Evolutionary conservation across 306 rosid genomes (phyloP).

Genomic region (Myrica gale): DNA sequence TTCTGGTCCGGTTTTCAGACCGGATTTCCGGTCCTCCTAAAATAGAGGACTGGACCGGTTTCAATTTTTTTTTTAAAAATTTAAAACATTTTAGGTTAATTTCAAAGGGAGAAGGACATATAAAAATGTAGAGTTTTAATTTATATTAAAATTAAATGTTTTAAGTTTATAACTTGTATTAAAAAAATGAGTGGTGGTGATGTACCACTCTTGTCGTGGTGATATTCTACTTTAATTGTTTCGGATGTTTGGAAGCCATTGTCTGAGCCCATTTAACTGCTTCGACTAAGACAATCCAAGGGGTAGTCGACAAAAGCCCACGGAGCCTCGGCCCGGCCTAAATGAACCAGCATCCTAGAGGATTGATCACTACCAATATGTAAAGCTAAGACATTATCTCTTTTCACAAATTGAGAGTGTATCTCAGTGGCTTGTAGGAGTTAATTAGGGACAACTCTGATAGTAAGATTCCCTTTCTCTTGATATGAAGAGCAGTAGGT

Average conservation of each 20-base stretch:
- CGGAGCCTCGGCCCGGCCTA: background rate
- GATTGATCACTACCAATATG: too few species aligned
- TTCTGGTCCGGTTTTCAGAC: too few species aligned
- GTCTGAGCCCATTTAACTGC: background rate
- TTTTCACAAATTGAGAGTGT: background rate
- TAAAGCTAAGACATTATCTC: background rate
- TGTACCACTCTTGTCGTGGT: too few species aligned
- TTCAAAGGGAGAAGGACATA: too few species aligned
- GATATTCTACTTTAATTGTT: background rate
- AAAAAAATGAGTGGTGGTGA: too few species aligned
- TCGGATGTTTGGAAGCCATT: background rate
- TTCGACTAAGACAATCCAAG: background rate
- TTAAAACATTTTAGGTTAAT: too few species aligned
- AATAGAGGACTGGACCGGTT: too few species aligned
- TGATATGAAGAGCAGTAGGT: background rate
- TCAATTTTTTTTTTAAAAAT: too few species aligned
- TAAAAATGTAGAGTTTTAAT: too few species aligned
- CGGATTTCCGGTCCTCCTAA: too few species aligned
- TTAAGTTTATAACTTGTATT: too few species aligned
- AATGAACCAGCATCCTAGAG: background rate
- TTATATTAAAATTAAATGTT: too few species aligned
- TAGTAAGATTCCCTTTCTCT: background rate
- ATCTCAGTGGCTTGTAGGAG: conserved; percentile 12
- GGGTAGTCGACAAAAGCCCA: background rate
- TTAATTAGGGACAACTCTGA: conserved; percentile 19